These are phyloP conservation scores for Phoma sp. DNA, from an alignment of 2,329 filamentous ascomycete genomes.

Conservation along the genomic window DNA sequence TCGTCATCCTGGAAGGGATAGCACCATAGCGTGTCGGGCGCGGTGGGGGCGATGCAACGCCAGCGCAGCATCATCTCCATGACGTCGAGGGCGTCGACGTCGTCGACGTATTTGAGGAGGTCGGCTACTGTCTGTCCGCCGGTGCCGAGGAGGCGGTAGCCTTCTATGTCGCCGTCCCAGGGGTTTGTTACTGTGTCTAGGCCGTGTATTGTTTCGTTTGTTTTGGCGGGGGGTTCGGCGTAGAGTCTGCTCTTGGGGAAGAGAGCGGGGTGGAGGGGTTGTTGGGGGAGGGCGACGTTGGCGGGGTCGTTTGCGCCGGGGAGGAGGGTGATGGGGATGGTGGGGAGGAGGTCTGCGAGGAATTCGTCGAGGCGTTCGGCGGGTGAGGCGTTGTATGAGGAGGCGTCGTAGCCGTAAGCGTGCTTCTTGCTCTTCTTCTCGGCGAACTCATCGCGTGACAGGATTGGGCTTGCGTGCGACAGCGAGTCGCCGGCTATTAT, in stretches of 20 bases:
- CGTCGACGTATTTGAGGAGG: constrained; percentile 87
- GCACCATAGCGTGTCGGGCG: constrained; percentile 94
- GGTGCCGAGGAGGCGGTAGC: constrained; percentile 85
- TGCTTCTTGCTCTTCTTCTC: constrained; percentile 70
- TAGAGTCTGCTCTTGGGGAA: constrained; percentile 80
- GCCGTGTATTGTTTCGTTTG: constrained; percentile 66
- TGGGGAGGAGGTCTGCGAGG: constrained; percentile 80
- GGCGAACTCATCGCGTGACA: constrained; percentile 55
- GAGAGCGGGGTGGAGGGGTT: constrained; percentile 91
- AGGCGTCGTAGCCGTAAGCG: constrained; percentile 87
- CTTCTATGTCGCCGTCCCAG: constrained; percentile 88
- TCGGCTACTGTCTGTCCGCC: constrained; percentile 95
- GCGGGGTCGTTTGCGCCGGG: constrained; percentile 87
- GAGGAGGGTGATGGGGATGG: constrained; percentile 86
- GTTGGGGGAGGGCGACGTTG: constrained; percentile 88
- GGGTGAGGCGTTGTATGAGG: constrained; percentile 84
- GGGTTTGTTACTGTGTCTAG: constrained; percentile 92
- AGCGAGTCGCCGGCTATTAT: constrained; percentile 94
- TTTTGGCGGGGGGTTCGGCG: constrained; percentile 56
- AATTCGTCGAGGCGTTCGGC: constrained; percentile 85
- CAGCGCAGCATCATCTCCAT: constrained; percentile 95
- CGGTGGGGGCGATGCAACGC: constrained; percentile 90
- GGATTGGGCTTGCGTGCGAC: constrained; percentile 56
- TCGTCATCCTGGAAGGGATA: constrained; percentile 97
- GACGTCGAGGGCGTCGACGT: constrained; percentile 79